Conservation (phyloP, 1,284 basidiomycete species). For the Cystobasidium pallidum region DNA sequence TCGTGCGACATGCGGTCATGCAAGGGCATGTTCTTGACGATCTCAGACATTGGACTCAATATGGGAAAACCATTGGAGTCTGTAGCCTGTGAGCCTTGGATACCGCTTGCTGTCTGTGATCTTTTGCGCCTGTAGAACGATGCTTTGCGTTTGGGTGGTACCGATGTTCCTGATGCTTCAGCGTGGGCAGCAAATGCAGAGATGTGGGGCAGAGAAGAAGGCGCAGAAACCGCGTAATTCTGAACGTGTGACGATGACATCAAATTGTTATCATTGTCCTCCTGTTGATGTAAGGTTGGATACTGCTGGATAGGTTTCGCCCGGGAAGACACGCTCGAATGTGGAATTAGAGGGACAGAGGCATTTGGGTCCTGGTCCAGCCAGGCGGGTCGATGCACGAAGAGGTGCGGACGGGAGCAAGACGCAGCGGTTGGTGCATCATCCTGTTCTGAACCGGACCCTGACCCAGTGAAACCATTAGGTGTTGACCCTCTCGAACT, state of each 20-base stretch:
- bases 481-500: neutral
- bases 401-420: neutral
- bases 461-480: neutral
- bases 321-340: neutral
- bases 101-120: slow-evolving; percentile 29
- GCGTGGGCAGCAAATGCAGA: neutral
- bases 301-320: neutral
- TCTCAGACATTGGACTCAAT: slow-evolving; percentile 33
- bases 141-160: slow-evolving; percentile 30
- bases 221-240: neutral
- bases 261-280: slow-evolving; percentile 11
- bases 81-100: neutral
- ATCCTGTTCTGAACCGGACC: slow-evolving; percentile 23
- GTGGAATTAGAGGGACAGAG: neutral
- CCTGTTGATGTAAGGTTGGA: slow-evolving; percentile 1
- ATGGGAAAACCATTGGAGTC: slow-evolving; percentile 41
- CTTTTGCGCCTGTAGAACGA: slow-evolving; percentile 40
- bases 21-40: slow-evolving; percentile 34
- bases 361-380: slow-evolving; percentile 33
- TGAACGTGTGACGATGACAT: neutral
- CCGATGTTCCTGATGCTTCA: neutral
- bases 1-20: neutral
- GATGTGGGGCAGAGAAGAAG: slow-evolving; percentile 2
- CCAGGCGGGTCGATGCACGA: slow-evolving; percentile 31
- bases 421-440: neutral